Conservation (phyloP, 352 stramenopile species). For the Phytopythium vexans region DNA sequence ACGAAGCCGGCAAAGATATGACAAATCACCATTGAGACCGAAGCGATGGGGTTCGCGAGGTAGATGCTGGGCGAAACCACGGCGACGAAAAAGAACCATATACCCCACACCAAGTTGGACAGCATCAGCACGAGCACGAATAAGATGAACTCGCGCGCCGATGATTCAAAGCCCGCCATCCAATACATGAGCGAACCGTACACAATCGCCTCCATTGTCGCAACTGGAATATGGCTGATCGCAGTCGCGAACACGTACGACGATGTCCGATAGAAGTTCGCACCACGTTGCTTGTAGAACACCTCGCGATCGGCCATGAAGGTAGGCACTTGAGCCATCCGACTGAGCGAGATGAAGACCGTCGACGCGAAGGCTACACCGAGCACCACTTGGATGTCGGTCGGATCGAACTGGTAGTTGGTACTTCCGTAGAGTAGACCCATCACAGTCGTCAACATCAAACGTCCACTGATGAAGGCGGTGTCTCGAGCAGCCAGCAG, state of each 20-base stretch:
- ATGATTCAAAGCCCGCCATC: conserved; percentile 42
- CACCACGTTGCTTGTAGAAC: too few species aligned
- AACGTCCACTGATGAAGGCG: too few species aligned
- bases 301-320: conserved; percentile 60
- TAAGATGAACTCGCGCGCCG: conserved; percentile 22
- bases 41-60: conserved; percentile 34
- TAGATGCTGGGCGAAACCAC: conserved; percentile 22
- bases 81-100: conserved; percentile 36
- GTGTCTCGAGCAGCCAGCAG: too few species aligned
- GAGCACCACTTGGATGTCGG: conserved; percentile 39
- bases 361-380: conserved; percentile 72
- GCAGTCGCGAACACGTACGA: conserved; percentile 56
- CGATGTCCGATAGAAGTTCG: conserved; percentile 72
- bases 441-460: conserved; percentile 37
- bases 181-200: conserved; percentile 80
- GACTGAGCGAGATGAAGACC: conserved; percentile 75
- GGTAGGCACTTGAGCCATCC: conserved; percentile 65
- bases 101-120: conserved; percentile 26
- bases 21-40: conserved; percentile 26
- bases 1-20: conserved; percentile 55
- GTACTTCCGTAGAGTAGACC: conserved; percentile 37
- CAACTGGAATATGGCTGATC: conserved; percentile 23
- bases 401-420: conserved; percentile 43
- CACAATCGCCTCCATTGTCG: conserved; percentile 43
- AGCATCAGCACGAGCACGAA: conserved; percentile 27